These are phyloP conservation scores for Vaccinium darrowii DNA, from an alignment of 148 eudicot genomes.

Conservation along the genomic window DNA sequence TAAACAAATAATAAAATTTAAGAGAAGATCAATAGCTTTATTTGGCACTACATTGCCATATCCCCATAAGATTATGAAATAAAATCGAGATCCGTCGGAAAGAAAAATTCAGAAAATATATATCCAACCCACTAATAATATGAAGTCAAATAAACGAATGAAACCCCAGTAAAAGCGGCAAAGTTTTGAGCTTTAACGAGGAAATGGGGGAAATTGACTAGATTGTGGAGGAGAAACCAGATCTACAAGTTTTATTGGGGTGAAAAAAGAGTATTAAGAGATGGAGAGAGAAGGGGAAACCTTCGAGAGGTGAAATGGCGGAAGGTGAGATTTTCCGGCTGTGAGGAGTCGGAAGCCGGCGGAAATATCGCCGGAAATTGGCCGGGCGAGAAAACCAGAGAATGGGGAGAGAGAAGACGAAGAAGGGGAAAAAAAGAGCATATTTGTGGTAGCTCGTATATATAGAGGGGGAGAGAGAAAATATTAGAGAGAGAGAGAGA, in stretches of 20 bases:
- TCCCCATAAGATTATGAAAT: background rate
- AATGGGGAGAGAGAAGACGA: conserved; percentile 14
- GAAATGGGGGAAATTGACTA: conserved; percentile 3
- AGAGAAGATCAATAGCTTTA: background rate
- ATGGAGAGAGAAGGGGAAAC: background rate
- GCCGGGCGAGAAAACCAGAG: conserved; percentile 12
- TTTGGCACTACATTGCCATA: background rate
- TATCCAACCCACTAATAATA: background rate
- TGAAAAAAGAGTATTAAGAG: background rate
- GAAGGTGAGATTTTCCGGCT: background rate
- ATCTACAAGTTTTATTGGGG: conserved; percentile 16
- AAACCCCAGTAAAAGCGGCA: background rate
- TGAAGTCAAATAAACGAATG: background rate
- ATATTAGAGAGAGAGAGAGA: background rate
- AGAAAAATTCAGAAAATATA: background rate
- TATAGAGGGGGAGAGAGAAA: conserved; percentile 26
- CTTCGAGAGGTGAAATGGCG: conserved; percentile 15
- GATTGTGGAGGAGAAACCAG: conserved; percentile 2
- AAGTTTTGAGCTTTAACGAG: background rate
- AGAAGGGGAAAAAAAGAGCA: conserved; percentile 41
- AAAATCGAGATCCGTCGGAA: conserved; percentile 12
- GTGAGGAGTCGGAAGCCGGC: background rate
- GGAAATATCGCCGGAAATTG: conserved; percentile 11
- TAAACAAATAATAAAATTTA: background rate
- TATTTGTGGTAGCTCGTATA: conserved; percentile 28